Conservation (phyloP, 805 yeast species). For the Ogataea nakhonphanomensis region DNA sequence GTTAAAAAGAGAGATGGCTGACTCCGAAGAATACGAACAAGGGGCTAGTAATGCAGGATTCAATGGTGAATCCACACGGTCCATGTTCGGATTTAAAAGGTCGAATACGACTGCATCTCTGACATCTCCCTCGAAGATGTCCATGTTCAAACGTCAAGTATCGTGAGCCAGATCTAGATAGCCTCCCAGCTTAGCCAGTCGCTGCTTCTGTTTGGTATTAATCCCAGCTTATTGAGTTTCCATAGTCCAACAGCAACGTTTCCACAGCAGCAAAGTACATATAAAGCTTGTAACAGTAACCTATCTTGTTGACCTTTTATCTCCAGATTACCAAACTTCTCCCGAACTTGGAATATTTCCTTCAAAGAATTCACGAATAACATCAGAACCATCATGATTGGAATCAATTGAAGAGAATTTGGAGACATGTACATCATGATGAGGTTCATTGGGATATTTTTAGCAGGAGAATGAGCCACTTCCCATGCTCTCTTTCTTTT, state of each 20-base stretch:
- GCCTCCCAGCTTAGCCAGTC: slow-evolving; percentile 92
- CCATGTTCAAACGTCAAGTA: slow-evolving; percentile 13
- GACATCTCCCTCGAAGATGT: slow-evolving; percentile 19
- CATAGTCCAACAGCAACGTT: slow-evolving; percentile 74
- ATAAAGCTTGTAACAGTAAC: slow-evolving; percentile 26
- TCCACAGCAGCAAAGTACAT: slow-evolving; percentile 41
- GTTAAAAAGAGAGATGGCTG: slow-evolving; percentile 16
- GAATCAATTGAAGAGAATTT: slow-evolving; percentile 80
- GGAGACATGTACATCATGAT: slow-evolving; percentile 94
- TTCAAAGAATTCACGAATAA: slow-evolving; percentile 73
- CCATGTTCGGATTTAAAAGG: slow-evolving; percentile 28
- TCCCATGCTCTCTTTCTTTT: slow-evolving; percentile 79
- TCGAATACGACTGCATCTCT: slow-evolving; percentile 16
- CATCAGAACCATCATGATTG: slow-evolving; percentile 86
- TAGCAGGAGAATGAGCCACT: slow-evolving; percentile 76
- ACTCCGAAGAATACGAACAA: slow-evolving; percentile 5
- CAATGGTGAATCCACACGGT: slow-evolving; percentile 19
- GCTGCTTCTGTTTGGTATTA: slow-evolving; percentile 79
- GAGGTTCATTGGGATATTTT: slow-evolving; percentile 81
- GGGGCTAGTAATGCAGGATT: background rate
- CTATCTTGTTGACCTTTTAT: slow-evolving; percentile 24
- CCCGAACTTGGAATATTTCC: slow-evolving; percentile 58
- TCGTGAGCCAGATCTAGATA: slow-evolving; percentile 21
- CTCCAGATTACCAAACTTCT: slow-evolving; percentile 43
- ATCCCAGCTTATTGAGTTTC: slow-evolving; percentile 84